Conservation (phyloP, 306 rosid species). For the Cicer judaicum region DNA sequence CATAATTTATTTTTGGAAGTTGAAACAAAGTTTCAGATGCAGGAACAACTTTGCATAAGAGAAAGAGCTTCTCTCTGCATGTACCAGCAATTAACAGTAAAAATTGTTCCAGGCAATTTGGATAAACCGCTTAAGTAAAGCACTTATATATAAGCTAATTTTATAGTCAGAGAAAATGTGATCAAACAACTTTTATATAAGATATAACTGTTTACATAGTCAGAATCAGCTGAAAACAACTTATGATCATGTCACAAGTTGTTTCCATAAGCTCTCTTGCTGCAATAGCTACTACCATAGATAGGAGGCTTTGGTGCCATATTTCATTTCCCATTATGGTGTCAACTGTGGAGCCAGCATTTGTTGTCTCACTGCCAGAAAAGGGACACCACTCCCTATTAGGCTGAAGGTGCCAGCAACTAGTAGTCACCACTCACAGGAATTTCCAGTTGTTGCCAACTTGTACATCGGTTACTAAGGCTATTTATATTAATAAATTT, state of each 20-base stretch:
- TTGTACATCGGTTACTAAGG: background rate
- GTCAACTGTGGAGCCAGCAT: background rate
- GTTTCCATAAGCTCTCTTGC: background rate
- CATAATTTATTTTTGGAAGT: conserved; percentile 7
- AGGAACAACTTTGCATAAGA: too few relatives aligned
- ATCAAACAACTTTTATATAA: too few relatives aligned
- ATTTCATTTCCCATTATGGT: background rate
- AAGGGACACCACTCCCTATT: background rate
- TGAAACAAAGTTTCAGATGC: background rate
- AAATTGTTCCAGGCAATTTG: too few relatives aligned
- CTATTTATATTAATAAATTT: conserved; percentile 34
- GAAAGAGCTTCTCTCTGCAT: too few relatives aligned
- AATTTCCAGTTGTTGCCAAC: background rate
- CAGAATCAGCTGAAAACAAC: too few relatives aligned
- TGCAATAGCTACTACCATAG: conserved; percentile 1
- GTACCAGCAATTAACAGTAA: too few relatives aligned
- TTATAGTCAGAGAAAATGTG: too few relatives aligned
- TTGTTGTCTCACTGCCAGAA: background rate
- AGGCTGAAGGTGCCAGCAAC: background rate
- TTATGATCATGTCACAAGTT: too few relatives aligned
- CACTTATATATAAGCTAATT: too few relatives aligned
- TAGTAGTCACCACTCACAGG: background rate
- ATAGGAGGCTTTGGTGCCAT: background rate
- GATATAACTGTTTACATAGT: too few relatives aligned
- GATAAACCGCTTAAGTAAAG: too few relatives aligned